Conservation (phyloP, 305 asterid species). For the Ajuga reptans region DNA sequence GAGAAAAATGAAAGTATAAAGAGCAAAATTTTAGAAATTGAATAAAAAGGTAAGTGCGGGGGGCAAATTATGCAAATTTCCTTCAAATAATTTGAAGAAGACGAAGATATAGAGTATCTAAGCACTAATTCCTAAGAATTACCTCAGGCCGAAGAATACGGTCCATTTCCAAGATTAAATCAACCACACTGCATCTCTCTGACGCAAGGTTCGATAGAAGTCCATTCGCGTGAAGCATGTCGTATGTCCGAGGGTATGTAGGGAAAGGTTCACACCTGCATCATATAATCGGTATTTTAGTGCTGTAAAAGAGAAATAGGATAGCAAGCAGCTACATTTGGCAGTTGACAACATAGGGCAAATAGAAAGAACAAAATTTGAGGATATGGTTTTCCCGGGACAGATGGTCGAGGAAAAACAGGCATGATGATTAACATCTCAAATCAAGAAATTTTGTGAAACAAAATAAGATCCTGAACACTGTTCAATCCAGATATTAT, state of each 20-base stretch:
- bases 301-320: background rate
- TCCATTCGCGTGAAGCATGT: conserved; percentile 77
- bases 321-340: background rate
- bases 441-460: too few relatives aligned
- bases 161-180: conserved; percentile 82
- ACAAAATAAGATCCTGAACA: too few relatives aligned
- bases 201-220: conserved; percentile 60
- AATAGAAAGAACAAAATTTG: background rate
- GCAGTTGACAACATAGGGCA: background rate
- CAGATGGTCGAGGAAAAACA: too few relatives aligned
- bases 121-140: conserved; percentile 15
- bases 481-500: too few relatives aligned
- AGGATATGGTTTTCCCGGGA: too few relatives aligned
- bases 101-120: too few relatives aligned
- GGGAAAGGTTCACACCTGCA: conserved; percentile 98
- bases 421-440: too few relatives aligned
- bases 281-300: conserved; percentile 6
- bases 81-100: background rate
- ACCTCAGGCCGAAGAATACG: conserved; percentile 98
- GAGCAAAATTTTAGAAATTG: too few relatives aligned
- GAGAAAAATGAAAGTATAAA: too few relatives aligned
- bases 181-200: conserved; percentile 48
- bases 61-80: too few relatives aligned
- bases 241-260: conserved; percentile 94
- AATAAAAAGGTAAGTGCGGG: too few relatives aligned